Conservation (phyloP, 2,329 filamentous ascomycete species). For the Paecilomyces variotii region DNA sequence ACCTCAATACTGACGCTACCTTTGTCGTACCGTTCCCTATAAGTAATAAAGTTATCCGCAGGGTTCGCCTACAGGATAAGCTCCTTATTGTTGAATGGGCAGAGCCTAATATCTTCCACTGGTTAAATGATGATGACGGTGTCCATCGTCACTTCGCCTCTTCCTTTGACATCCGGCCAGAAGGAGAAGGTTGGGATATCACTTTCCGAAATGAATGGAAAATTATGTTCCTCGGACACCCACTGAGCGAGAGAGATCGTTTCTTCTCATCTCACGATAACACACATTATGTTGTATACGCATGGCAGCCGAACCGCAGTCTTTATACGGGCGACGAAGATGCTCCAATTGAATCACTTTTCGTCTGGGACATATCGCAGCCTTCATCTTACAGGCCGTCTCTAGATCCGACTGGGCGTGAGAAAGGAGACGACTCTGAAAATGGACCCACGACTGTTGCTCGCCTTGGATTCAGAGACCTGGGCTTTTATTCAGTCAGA, state of each 20-base stretch:
- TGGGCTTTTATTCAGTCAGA: slow-evolving; percentile 46
- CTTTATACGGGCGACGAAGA: slow-evolving; percentile 47
- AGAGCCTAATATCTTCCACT: slow-evolving; percentile 44
- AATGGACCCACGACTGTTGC: slow-evolving; percentile 39
- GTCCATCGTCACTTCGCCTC: slow-evolving; percentile 54
- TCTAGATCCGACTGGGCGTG: slow-evolving; percentile 37
- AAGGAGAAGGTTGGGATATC: slow-evolving; percentile 33
- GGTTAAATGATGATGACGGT: slow-evolving; percentile 43
- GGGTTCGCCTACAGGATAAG: slow-evolving; percentile 45
- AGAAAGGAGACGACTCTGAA: slow-evolving; percentile 24
- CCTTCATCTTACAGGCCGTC: slow-evolving; percentile 45
- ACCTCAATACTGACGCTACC: slow-evolving; percentile 41
- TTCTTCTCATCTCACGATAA: slow-evolving; percentile 55
- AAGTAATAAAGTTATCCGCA: slow-evolving; percentile 44
- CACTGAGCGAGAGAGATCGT: slow-evolving; percentile 49
- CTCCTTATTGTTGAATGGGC: slow-evolving; percentile 61
- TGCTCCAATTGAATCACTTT: slow-evolving; percentile 50
- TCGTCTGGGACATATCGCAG: slow-evolving; percentile 52
- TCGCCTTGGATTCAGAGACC: slow-evolving; percentile 43
- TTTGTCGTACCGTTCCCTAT: slow-evolving; percentile 46
- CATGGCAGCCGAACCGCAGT: slow-evolving; percentile 53
- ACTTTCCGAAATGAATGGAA: slow-evolving; percentile 53
- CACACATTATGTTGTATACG: slow-evolving; percentile 54
- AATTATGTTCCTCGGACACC: slow-evolving; percentile 50
- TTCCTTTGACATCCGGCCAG: slow-evolving; percentile 43